Conservation (phyloP, 257 asterid species). For the Pogostemon cablin region DNA sequence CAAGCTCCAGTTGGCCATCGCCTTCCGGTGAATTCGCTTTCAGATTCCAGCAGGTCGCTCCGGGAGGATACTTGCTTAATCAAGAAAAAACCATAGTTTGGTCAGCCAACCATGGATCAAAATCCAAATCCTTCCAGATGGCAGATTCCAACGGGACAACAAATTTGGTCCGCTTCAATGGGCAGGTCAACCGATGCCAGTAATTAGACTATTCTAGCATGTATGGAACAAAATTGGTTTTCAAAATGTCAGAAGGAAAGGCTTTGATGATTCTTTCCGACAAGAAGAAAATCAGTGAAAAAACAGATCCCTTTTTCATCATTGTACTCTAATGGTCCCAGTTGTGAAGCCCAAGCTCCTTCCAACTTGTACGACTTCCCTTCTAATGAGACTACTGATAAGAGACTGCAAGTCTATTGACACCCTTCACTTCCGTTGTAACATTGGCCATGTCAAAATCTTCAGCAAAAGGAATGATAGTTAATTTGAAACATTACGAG, state of each 20-base stretch:
- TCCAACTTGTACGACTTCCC: constrained; percentile 91
- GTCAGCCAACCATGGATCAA: constrained; percentile 49
- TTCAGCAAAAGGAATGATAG: constrained; percentile 76
- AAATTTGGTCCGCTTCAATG: no score
- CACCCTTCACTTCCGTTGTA: constrained; percentile 78
- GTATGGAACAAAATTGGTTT: not conserved
- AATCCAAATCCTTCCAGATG: constrained; percentile 28
- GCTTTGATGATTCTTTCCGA: constrained; percentile 92
- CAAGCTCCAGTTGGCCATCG: constrained; percentile 33
- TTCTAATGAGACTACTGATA: constrained; percentile 73
- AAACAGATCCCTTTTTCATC: constrained; percentile 94
- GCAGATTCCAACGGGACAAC: no score
- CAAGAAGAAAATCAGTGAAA: constrained; percentile 93
- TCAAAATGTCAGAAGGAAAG: constrained; percentile 60
- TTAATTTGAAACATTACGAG: constrained; percentile 27
- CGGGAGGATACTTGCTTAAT: constrained; percentile 41
- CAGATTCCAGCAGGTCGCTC: constrained; percentile 37
- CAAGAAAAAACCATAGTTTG: constrained; percentile 40
- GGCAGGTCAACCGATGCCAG: constrained; percentile 21
- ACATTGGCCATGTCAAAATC: constrained; percentile 74
- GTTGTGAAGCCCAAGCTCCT: constrained; percentile 96
- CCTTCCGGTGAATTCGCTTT: constrained; percentile 47
- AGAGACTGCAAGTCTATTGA: constrained; percentile 88
- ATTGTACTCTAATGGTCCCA: constrained; percentile 91
- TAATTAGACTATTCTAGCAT: constrained; percentile 9